Percentiles rank a stretch among this genome's conserved stretches.
Conservation (phyloP, 768 basidiomycete species). For the Gymnopilus dilepis region DNA sequence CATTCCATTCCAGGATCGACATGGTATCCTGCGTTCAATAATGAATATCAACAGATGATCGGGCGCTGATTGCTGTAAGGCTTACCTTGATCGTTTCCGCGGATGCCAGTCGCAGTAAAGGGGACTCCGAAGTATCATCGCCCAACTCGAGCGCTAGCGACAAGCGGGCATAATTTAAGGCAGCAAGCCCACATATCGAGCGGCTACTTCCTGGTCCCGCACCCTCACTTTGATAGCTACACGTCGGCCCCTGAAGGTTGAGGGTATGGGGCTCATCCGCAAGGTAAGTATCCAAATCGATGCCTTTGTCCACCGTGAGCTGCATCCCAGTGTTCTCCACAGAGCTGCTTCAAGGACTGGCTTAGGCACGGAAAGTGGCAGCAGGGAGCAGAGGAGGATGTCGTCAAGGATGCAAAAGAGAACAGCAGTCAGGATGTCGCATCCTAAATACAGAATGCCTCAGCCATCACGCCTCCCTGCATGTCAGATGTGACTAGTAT, state of each 20-base stretch:
- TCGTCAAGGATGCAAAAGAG: conserved; percentile 5
- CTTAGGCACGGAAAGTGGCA: background rate
- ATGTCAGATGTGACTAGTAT: conserved; percentile 13
- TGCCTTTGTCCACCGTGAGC: background rate
- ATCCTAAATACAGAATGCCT: conserved; percentile 15
- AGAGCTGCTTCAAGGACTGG: background rate
- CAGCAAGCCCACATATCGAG: conserved; percentile 13
- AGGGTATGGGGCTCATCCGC: conserved; percentile 5
- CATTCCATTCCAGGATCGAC: conserved; percentile 4
- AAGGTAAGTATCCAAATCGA: background rate
- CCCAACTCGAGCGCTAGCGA: conserved; percentile 18
- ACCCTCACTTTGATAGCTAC: conserved; percentile 8
- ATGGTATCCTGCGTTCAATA: conserved; percentile 14
- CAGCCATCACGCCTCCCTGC: conserved; percentile 21
- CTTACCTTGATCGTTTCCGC: conserved; percentile 23
- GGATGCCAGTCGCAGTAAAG: conserved; percentile 22
- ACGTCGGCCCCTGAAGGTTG: conserved; percentile 7
- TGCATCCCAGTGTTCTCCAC: background rate
- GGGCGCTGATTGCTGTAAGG: background rate
- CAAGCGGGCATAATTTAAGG: conserved; percentile 22
- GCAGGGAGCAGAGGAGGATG: background rate
- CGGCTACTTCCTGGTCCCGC: conserved; percentile 7
- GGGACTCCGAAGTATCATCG: conserved; percentile 4
- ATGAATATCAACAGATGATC: background rate
- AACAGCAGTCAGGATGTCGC: background rate